Conservation (phyloP, 176 grass and related monocot genomes). For the Cenchrus fungigraminus region DNA sequence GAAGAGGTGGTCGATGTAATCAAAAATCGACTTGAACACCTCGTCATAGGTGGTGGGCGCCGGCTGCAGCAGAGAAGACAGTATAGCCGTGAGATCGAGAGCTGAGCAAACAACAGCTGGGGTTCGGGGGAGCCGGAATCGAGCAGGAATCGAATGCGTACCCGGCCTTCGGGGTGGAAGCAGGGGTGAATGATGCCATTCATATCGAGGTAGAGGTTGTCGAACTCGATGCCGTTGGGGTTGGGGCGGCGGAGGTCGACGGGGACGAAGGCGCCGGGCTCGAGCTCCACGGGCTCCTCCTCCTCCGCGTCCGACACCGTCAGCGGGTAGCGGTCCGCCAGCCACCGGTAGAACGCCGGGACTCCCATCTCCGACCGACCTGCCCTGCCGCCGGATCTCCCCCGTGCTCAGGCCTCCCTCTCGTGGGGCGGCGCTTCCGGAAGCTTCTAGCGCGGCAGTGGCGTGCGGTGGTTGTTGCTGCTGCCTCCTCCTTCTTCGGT, state of each 20-base stretch:
- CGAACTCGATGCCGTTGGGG: constrained; percentile 94
- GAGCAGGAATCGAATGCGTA: constrained; percentile 37
- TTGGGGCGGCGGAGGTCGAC: constrained; percentile 81
- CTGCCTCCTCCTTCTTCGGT: constrained; percentile 21
- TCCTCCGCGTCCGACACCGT: constrained; percentile 77
- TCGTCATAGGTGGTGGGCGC: constrained; percentile 85
- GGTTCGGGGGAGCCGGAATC: not conserved
- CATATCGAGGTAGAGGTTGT: constrained; percentile 99
- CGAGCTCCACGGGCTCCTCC: constrained; percentile 75
- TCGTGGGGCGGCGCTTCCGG: constrained; percentile 41
- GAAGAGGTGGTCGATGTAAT: constrained; percentile 96
- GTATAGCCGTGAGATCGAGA: constrained; percentile 27
- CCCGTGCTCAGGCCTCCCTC: constrained; percentile 19
- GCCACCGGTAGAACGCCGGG: constrained; percentile 95
- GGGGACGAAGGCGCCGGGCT: constrained; percentile 69
- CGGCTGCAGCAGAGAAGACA: constrained; percentile 52
- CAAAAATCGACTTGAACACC: constrained; percentile 93
- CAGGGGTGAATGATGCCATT: constrained; percentile 95
- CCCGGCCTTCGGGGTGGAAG: constrained; percentile 94
- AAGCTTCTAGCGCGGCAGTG: constrained; percentile 30
- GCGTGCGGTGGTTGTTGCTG: constrained; percentile 14
- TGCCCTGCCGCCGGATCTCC: constrained; percentile 34
- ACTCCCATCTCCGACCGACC: constrained; percentile 72
- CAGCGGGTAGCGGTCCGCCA: constrained; percentile 82
- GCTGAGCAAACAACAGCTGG: not conserved